These are phyloP conservation scores for Chytriomyces sp. DNA, from an alignment of 192 early-diverging fungal genomes.

Conservation along the genomic window DNA sequence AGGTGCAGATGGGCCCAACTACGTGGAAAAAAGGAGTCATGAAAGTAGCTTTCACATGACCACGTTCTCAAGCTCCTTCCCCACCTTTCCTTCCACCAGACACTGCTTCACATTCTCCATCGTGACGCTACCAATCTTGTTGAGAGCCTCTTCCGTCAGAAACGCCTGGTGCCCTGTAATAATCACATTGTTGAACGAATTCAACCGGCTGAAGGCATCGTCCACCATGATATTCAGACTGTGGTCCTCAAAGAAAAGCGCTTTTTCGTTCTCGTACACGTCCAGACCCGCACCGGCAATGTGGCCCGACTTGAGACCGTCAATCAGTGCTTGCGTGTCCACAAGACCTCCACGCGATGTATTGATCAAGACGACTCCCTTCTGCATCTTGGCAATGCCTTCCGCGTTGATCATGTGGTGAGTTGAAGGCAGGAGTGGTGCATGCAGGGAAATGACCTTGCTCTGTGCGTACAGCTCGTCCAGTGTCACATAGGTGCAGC, in stretches of 20 bases:
- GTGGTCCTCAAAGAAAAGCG: slow-evolving; percentile 49
- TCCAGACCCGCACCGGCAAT: slow-evolving; percentile 52
- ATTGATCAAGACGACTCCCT: slow-evolving; percentile 51
- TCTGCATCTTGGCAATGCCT: slow-evolving; percentile 45
- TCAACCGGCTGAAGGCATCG: slow-evolving; percentile 41
- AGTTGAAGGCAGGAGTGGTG: slow-evolving; percentile 45
- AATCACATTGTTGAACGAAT: slow-evolving; percentile 51
- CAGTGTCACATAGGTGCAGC: slow-evolving; percentile 39
- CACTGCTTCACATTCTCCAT: slow-evolving; percentile 43
- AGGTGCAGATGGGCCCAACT: background rate
- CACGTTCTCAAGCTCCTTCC: slow-evolving; percentile 40
- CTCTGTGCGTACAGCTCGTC: slow-evolving; percentile 40
- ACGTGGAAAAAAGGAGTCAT: background rate
- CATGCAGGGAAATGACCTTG: slow-evolving; percentile 51
- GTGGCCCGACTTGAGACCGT: slow-evolving; percentile 47
- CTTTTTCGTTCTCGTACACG: slow-evolving; percentile 54
- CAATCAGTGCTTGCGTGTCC: slow-evolving; percentile 43
- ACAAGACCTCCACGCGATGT: slow-evolving; percentile 48
- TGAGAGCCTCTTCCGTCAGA: slow-evolving; percentile 50
- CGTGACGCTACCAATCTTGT: slow-evolving; percentile 42
- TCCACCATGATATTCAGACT: slow-evolving; percentile 39
- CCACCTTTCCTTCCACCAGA: slow-evolving; percentile 34
- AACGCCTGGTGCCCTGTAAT: slow-evolving; percentile 56
- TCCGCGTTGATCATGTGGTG: slow-evolving; percentile 47
- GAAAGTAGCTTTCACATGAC: slow-evolving; percentile 2